Base-by-base conservation (phyloP, 2,329 filamentous ascomycete species). In the Aspergillus neotritici region DNA sequence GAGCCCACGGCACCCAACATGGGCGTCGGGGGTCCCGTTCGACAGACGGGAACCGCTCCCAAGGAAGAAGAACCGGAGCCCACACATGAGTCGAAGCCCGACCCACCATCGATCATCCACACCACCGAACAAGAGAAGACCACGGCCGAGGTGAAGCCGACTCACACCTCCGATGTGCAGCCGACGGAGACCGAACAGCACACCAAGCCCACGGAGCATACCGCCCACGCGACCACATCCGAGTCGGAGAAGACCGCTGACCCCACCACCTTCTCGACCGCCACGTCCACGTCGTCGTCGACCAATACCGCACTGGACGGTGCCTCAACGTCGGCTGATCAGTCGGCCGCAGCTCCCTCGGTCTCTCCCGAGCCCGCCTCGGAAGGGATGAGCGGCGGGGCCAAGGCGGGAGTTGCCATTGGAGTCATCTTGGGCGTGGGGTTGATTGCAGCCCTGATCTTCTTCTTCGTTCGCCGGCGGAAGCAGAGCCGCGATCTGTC, bases 361-460 rank as follows among this genome's bases (percentile, higher is more conserved):
- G 48, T 59, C 4, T 48, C 58, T 25, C 48, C 60, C 11, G 36
- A 54, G 15, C 32, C 57, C 13, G 47, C 52, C 11, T 61, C 65
- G n/a, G 47, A 49, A 13, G 71, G 70, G 12, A 56, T 76, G 47
- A 65, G 67, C 2, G 58, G 60, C 12, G 70, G 70, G 40, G 72
- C 69, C 25, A 93, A 88, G 66, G 90, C 88, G 34, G 93, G 93
- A 47, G 78, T 96, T 49, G 87, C 84, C 5, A 82, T 96, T 61
- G 90, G 89, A 58, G 80, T 94, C 37, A 68, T 96, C 28, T 73
- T 84, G 5, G 79, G 79, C 37, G 56, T 95, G 17, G 78, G 83
- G 28, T 66, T 83, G 2, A 62, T 93, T 17, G 79, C 81, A 25
- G 71, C 82, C n/a, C 63, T 86, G 15, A 73, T 86, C 14, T 84